phyloP scores from a whole-genome alignment of 1,284 basidiomycete genomes.

The Phellinidium pouzarii region DNA sequence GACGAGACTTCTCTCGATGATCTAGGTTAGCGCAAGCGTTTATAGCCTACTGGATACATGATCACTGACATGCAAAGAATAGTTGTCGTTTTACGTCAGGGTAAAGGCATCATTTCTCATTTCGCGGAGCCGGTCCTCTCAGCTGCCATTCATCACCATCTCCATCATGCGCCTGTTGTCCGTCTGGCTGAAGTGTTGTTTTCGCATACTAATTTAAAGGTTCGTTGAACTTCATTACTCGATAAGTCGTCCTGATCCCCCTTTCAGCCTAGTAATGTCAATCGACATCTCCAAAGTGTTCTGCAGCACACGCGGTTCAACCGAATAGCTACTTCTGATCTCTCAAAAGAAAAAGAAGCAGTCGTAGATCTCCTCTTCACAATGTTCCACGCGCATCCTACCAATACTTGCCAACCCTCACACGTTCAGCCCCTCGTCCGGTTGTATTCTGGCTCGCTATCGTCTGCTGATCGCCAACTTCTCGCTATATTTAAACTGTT shows the following conservation, averaged over 20 bases:
- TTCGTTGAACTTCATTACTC: constrained; percentile 24
- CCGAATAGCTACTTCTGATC: constrained; percentile 28
- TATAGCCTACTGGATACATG: constrained; percentile 10
- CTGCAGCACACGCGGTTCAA: constrained; percentile 57
- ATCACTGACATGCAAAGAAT: background rate
- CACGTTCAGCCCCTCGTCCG: constrained; percentile 71
- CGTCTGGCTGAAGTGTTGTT: constrained; percentile 44
- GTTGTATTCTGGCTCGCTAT: constrained; percentile 70
- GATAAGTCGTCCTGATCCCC: background rate
- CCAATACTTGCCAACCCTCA: constrained; percentile 76
- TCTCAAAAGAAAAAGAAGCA: constrained; percentile 32
- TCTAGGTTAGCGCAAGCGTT: constrained; percentile 6
- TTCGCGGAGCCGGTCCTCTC: constrained; percentile 71
- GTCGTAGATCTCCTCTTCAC: constrained; percentile 51
- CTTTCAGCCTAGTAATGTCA: constrained; percentile 50
- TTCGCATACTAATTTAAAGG: constrained; percentile 50
- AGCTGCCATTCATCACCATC: constrained; percentile 54
- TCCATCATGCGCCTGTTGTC: constrained; percentile 41
- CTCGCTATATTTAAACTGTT: constrained; percentile 74
- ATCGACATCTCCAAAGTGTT: constrained; percentile 56
- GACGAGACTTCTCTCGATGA: background rate
- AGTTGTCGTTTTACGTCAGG: constrained; percentile 1
- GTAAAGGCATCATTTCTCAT: constrained; percentile 42
- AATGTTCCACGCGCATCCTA: constrained; percentile 70
- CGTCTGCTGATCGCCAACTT: constrained; percentile 55